Base-by-base conservation (phyloP, 257 asterid species). In the Nicotiana attenuata region DNA sequence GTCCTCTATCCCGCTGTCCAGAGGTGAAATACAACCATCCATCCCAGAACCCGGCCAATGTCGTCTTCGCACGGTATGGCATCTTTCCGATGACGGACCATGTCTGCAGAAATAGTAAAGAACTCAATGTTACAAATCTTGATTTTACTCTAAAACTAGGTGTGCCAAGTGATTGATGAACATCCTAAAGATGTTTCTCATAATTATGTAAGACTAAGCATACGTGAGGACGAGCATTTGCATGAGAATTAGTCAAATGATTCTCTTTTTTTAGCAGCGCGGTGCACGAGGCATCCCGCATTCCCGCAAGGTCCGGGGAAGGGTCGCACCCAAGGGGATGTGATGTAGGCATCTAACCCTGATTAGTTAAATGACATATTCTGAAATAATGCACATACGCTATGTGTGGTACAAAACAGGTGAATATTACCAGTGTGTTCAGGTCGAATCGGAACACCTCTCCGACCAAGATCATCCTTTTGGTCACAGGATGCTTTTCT, bases 1-100 rank as follows among this genome's bases (percentile, higher is more conserved):
- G 88, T 47, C 96, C 94, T 85, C 97, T 91, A 80, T 93, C 97
- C 65, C 97, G 84, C 85, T 93, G 97, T 61, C 97, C 97, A 5
- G 97, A 93, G 22, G 97, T 93, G 84, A 93, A 93, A 86, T 93
- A 93, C 76, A 90, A 67, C 88, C 89, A 89, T 59, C 96, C 96
- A 19, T 93, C 87, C 95, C 94, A 92, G 28, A 85, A 91, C 0
- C 91, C 94, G 1, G 91, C 89, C 81, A 87, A 38, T 10, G 97
- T 87, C 3, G 97, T 92, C 76, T 92, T 92, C 22, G 87, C 81
- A 13, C 95, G 89, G 84, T 88, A 91, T 5, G 96, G 97, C 80
- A 91, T 90, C 89, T 83, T 90, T 33, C 96, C 97, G 10, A 92
- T 86, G 11, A 90, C 92, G 1, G 94, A 88, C 97, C 97, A 92